Percentiles rank a stretch among this genome's conserved stretches.
Conservation (phyloP, 148 eudicot genomes). For the Camellia lanceoleosa region DNA sequence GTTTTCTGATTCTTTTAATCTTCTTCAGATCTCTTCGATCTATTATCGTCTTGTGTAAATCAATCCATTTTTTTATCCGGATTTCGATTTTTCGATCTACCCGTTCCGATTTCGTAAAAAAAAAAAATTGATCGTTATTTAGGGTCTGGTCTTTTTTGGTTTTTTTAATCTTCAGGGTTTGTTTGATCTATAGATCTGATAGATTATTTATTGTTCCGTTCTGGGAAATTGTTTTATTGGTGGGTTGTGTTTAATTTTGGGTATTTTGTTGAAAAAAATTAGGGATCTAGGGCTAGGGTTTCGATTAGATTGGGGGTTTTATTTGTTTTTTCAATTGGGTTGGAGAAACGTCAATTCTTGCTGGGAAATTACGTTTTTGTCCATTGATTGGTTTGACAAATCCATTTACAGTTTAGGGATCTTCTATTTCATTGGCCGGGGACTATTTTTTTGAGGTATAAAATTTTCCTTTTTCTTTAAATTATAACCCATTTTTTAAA, state of each 20-base stretch:
- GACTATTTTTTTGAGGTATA: constrained; percentile 14
- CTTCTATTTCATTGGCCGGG: constrained; percentile 3
- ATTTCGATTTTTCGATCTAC: not conserved
- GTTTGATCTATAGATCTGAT: constrained; percentile 15
- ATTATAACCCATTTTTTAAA: not conserved
- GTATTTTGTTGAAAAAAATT: constrained; percentile 12
- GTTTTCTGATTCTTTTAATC: constrained; percentile 18
- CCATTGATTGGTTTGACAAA: not conserved
- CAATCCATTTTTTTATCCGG: not conserved
- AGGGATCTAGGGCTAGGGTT: constrained; percentile 26
- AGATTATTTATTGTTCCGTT: not conserved
- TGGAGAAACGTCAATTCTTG: constrained; percentile 12
- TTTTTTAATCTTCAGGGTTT: not conserved
- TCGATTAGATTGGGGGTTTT: constrained; percentile 20
- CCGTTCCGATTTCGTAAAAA: not conserved
- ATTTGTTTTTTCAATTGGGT: constrained; percentile 1
- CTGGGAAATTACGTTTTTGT: not conserved
- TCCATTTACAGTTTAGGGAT: not conserved
- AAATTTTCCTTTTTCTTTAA: not conserved
- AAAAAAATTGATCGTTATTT: not conserved
- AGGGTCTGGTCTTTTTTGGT: not conserved
- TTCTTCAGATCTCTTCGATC: constrained; percentile 19
- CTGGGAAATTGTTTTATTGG: not conserved
- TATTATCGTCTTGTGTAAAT: constrained; percentile 15
- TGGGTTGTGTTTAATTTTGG: not conserved